phyloP scores from a whole-genome alignment of 2,329 filamentous ascomycete species.

The Nannizzia gypsea region DNA sequence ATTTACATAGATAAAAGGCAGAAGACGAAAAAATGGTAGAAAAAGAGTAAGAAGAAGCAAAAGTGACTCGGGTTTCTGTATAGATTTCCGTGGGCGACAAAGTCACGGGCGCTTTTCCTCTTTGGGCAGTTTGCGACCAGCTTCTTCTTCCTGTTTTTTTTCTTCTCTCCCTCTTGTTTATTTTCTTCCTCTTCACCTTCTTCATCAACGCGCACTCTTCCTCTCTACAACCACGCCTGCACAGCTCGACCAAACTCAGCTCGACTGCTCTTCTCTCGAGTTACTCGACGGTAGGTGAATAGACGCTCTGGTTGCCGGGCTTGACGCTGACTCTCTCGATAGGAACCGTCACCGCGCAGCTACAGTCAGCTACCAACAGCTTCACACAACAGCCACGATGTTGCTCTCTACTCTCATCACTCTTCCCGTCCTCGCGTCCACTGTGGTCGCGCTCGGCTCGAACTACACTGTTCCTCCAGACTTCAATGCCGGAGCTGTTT shows the following conservation, averaged over 20 bases:
- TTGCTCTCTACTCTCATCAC: constrained; percentile 37
- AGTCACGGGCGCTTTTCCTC: neutral
- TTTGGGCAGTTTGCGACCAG: neutral
- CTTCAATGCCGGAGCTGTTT: constrained; percentile 34
- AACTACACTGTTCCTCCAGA: constrained; percentile 24
- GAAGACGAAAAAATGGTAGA: too few species aligned
- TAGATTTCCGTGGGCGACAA: neutral
- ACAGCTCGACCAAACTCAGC: neutral
- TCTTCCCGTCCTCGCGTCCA: constrained; percentile 35
- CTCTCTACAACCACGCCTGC: neutral
- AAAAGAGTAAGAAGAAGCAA: neutral
- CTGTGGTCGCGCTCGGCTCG: constrained; percentile 32
- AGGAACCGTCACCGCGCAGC: neutral
- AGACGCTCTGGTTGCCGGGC: neutral
- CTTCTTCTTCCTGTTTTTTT: neutral
- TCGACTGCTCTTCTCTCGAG: neutral
- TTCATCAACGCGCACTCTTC: neutral
- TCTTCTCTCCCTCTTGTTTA: neutral
- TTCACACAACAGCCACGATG: constrained; percentile 19
- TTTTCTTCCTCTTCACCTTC: neutral
- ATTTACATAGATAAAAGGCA: too few species aligned
- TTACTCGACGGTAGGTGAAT: neutral
- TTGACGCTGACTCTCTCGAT: neutral
- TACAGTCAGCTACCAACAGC: neutral
- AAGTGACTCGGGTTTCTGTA: neutral